Percentiles rank a stretch among this genome's conserved stretches.
Conservation (phyloP, 2,329 filamentous ascomycete species). For the Trichoderma polysporum region DNA sequence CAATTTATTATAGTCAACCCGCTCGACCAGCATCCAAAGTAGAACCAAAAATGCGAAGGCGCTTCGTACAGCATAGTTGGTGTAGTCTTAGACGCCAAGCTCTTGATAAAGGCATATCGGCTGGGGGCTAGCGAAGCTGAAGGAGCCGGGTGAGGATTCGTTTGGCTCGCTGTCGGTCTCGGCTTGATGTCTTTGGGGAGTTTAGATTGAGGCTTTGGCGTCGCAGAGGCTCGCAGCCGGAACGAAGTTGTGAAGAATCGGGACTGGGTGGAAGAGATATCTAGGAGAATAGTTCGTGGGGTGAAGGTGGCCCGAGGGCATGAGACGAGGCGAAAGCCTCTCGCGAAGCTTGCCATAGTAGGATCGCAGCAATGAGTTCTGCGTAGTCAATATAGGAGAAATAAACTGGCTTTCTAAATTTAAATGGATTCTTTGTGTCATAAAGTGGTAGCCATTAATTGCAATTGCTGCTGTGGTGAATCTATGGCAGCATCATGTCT, state of each 20-base stretch:
- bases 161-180: constrained; percentile 18
- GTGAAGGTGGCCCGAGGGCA: constrained; percentile 29
- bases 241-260: constrained; percentile 35
- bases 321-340: constrained; percentile 33
- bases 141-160: constrained; percentile 19
- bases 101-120: constrained; percentile 51
- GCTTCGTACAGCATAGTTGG: constrained; percentile 64
- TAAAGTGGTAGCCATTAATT: constrained; percentile 5
- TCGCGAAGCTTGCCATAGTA: constrained; percentile 35
- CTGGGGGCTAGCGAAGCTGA: constrained; percentile 27
- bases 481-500: not conserved
- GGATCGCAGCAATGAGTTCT: not conserved
- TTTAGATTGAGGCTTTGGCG: constrained; percentile 25
- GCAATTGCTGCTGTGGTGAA: not conserved
- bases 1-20: constrained; percentile 44
- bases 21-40: constrained; percentile 58
- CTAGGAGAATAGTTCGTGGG: constrained; percentile 25
- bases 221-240: constrained; percentile 26
- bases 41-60: constrained; percentile 63
- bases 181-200: constrained; percentile 21
- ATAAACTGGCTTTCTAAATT: too few relatives aligned
- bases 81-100: constrained; percentile 54
- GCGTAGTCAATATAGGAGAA: not conserved
- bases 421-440: not conserved
- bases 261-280: constrained; percentile 25